These are phyloP conservation scores for Prunus mume DNA, from an alignment of 306 rosid genomes.

Conservation along the genomic window DNA sequence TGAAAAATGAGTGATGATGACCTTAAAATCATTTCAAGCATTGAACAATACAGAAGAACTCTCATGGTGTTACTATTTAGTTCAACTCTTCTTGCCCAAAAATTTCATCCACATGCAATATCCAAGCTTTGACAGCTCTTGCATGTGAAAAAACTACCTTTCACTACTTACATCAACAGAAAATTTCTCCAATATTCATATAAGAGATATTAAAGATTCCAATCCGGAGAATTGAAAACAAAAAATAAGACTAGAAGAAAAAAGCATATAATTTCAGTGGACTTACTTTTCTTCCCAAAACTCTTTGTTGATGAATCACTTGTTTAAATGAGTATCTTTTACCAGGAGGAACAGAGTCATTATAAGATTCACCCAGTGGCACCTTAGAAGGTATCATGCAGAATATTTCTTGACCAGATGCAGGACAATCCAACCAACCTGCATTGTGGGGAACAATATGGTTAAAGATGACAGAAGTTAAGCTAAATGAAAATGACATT, in stretches of 20 bases:
- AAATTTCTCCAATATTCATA: not conserved
- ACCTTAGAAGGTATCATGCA: constrained; percentile 96
- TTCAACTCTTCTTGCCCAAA: not conserved
- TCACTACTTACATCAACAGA: not conserved
- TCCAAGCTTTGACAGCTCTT: not conserved
- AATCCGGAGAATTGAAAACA: not conserved
- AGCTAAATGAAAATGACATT: not conserved
- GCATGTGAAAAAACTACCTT: not conserved
- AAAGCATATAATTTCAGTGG: not conserved
- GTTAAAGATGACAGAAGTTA: not conserved
- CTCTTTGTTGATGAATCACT: constrained; percentile 94
- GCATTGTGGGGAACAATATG: constrained; percentile 30
- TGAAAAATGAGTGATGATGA: constrained; percentile 44
- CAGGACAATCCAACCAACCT: constrained; percentile 98
- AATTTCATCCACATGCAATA: not conserved
- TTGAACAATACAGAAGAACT: not conserved
- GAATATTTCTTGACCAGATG: constrained; percentile 74
- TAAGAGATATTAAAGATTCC: not conserved
- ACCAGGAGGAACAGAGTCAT: constrained; percentile 80
- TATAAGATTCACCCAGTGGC: constrained; percentile 85
- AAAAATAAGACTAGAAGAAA: not conserved
- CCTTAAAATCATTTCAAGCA: constrained; percentile 19
- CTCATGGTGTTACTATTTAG: not conserved
- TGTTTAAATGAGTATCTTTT: constrained; percentile 99
- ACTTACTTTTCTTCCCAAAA: constrained; percentile 84